Percentiles rank a stretch among this genome's conserved stretches.
phyloP scores from a whole-genome alignment of 306 rosid genomes.

The Bauhinia variegata region DNA sequence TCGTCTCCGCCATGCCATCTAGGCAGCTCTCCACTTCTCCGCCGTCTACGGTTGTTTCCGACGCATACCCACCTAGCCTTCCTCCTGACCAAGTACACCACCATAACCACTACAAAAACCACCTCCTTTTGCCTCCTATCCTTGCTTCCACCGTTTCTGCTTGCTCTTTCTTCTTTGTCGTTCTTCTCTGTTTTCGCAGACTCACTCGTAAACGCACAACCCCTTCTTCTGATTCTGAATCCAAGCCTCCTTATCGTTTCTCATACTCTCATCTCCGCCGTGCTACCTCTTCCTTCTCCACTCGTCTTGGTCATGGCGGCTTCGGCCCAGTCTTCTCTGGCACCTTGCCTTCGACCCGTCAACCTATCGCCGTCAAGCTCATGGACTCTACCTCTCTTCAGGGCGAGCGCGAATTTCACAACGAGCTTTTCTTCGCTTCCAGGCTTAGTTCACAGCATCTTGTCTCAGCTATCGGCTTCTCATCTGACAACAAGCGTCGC shows the following conservation, averaged over 20 bases:
- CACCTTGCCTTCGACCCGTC: slow-evolving; percentile 42
- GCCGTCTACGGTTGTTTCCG: background rate
- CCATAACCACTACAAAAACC: background rate
- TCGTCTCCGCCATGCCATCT: slow-evolving; percentile 53
- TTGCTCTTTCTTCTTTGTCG: slow-evolving; percentile 54
- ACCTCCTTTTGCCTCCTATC: slow-evolving; percentile 32
- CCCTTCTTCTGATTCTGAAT: slow-evolving; percentile 40
- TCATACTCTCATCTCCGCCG: slow-evolving; percentile 79
- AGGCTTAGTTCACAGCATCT: slow-evolving; percentile 53
- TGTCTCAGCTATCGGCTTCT: slow-evolving; percentile 70
- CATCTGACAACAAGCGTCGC: slow-evolving; percentile 71
- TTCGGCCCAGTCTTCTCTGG: slow-evolving; percentile 88
- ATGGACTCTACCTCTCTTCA: slow-evolving; percentile 84
- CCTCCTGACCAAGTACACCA: background rate
- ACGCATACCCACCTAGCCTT: slow-evolving; percentile 1
- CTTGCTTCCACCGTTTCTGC: slow-evolving; percentile 43
- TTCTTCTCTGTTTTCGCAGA: slow-evolving; percentile 53
- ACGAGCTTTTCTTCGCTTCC: slow-evolving; percentile 86
- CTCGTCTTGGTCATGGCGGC: slow-evolving; percentile 87
- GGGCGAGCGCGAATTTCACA: slow-evolving; percentile 92
- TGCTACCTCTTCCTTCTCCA: slow-evolving; percentile 80
- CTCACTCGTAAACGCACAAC: slow-evolving; percentile 56
- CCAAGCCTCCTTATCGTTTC: slow-evolving; percentile 69
- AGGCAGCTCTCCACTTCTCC: slow-evolving; percentile 48
- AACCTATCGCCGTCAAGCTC: slow-evolving; percentile 77